Evolutionary conservation across 345 rosid genomes (phyloP), one percentile per base, ranked within the genome.

Genomic region (Pistacia atlantica): DNA sequence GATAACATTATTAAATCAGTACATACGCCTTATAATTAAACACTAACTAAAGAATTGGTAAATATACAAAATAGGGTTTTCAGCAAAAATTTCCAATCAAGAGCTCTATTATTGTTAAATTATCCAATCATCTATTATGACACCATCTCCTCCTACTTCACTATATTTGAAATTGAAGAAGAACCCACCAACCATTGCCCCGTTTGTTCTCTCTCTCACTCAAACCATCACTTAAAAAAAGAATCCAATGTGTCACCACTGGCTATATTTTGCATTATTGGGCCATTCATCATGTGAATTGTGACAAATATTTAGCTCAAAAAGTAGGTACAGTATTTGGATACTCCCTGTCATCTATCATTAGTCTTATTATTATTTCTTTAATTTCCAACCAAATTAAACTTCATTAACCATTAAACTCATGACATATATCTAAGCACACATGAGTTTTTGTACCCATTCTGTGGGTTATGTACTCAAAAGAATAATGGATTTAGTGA

Each of bases 181-280:
- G 37, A 75, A 58, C 57, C 78, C 67, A 75, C 12, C 46, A 55
- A 7, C n/a, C 61, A 55, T 4, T 49, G 46, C 33, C 77, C 52
- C 64, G 17, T 59, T 65, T 25, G 8, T 17, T 25, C 25, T 25
- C 25, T 77, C 49, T 65, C 42, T 67, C n/a, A 35, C 70, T 52
- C 56, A 37, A 70, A 33, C 0, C 20, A 13, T 4, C 45, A 45
- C 13, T 0, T 3, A 52, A 45, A 60, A 66, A 35, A 49, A 37
- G 81, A 69, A 75, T 75, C 81, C 82, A 56, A 80, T 49, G 76
- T 35, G 65, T 51, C 52, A 22, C 54, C 77, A 8, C 65, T 8
- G 18, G 13, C 16, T 5, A 49, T 25, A n/a, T 52, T 14, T 52
- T 56, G 52, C 76, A 54, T 71, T 22, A 63, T 66, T 35, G 42